Evolutionary conservation across 2,329 filamentous ascomycete species (phyloP), one percentile per base, ranked within the genome.

Genomic region (Phaeosphaeriaceae sp.): DNA sequence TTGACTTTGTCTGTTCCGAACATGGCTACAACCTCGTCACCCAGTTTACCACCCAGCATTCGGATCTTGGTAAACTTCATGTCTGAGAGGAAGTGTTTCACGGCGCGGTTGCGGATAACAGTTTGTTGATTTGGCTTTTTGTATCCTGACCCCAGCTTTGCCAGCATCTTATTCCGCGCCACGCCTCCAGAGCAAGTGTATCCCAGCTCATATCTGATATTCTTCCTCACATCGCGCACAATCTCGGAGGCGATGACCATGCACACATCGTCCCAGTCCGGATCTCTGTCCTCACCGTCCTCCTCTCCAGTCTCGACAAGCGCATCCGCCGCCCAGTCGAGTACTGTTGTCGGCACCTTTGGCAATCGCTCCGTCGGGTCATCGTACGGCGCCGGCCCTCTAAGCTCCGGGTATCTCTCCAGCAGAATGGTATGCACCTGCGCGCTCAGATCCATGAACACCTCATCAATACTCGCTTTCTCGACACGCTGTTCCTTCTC

Each of bases 11-110:
- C 92, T 0, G 92, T 96, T 58, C 88, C 87, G 76, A 97, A 98
- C 17, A 84, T 84, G n/a, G 89, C 86, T 1, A 89, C 88, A 9
- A 97, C 87, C 65, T 96, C 91, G 52, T 96, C 92, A 5, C 95
- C 95, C 27, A 98, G 82, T 79, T 98, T 98, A 21, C 95, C 95
- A 25, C 95, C 95, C n/a, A 99, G 80, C 76, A 94, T 96, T 17
- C 94, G 86, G 53, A 99, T 95, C 77, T 97, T 97, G 17, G 93
- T 96, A 71, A 97, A 94, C 72, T 96, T 97, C 83, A 96, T 93
- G 17, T 86, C 87, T 9, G 86, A 86, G 44, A 99, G 81, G 71
- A 99, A 99, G 45, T 89, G 84, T 61, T 88, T 83, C 1, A 92
- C 84, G 1, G 94, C 94, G 48, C 93, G 88, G 73, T 92, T 94